These are phyloP conservation scores for Trematosphaeria pertusa DNA, from an alignment of 2,329 filamentous ascomycete genomes.

Conservation along the genomic window DNA sequence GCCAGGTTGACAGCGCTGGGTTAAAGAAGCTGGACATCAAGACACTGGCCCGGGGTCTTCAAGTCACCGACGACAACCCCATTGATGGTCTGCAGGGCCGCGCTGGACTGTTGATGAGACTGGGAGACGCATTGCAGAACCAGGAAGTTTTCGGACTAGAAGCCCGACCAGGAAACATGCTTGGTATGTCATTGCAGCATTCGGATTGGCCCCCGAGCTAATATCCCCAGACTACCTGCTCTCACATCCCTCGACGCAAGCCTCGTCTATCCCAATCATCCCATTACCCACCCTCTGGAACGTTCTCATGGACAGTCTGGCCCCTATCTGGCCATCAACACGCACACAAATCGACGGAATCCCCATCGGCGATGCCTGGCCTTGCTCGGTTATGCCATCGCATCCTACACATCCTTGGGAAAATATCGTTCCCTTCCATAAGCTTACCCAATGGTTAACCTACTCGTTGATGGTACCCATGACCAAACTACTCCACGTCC, in stretches of 20 bases:
- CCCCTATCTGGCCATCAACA: slow-evolving; percentile 86
- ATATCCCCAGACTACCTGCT: slow-evolving; percentile 79
- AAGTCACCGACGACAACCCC: slow-evolving; percentile 80
- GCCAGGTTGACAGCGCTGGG: slow-evolving; percentile 86
- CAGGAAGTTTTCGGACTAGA: slow-evolving; percentile 83
- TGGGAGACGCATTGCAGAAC: slow-evolving; percentile 79
- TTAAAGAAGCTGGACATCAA: slow-evolving; percentile 77
- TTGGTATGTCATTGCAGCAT: slow-evolving; percentile 65
- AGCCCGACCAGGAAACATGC: slow-evolving; percentile 89
- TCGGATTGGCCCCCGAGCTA: slow-evolving; percentile 5
- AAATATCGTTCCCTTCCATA: slow-evolving; percentile 89
- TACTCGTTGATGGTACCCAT: slow-evolving; percentile 95
- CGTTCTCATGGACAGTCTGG: slow-evolving; percentile 85
- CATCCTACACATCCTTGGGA: slow-evolving; percentile 76
- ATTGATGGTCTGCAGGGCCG: slow-evolving; percentile 87
- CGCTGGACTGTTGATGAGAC: slow-evolving; percentile 75
- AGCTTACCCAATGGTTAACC: slow-evolving; percentile 87
- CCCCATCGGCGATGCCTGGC: slow-evolving; percentile 93
- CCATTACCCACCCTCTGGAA: slow-evolving; percentile 89
- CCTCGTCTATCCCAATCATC: slow-evolving; percentile 86
- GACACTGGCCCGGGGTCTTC: slow-evolving; percentile 79
- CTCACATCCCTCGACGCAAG: slow-evolving; percentile 86
- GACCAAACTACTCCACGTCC: slow-evolving; percentile 78
- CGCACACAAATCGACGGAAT: slow-evolving; percentile 87
- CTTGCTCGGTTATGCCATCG: slow-evolving; percentile 82